A percentile compares a stretch with the other conserved stretches of the same genome.
phyloP scores from a whole-genome alignment of 164 flowering plant genomes.

The Stephania japonica region DNA sequence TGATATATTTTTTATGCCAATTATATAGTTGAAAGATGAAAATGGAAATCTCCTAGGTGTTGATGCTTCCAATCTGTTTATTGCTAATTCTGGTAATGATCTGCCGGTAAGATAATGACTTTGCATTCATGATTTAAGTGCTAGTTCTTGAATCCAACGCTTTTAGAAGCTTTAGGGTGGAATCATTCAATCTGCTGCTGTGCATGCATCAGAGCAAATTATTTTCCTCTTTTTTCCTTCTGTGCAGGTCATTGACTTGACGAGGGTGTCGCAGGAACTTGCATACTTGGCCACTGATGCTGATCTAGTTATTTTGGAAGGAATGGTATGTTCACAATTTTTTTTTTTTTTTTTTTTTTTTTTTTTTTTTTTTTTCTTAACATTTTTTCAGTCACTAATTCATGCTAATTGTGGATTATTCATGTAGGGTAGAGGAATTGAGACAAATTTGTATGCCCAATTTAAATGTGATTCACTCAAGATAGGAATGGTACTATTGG shows the following conservation, averaged over 20 bases:
- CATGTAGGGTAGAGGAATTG: conserved; percentile 94
- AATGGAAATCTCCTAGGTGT: conserved; percentile 75
- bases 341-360: too few relatives aligned
- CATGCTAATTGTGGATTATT: background rate
- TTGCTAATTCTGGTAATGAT: conserved; percentile 96
- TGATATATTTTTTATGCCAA: conserved; percentile 12
- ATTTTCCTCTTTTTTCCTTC: background rate
- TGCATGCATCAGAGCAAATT: background rate
- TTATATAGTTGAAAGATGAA: conserved; percentile 79
- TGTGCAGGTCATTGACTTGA: conserved; percentile 84
- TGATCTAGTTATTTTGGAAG: conserved; percentile 87
- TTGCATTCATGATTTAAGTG: background rate
- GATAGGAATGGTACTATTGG: conserved; percentile 78
- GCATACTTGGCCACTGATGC: conserved; percentile 83
- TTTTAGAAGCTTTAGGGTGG: background rate
- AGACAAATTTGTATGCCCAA: conserved; percentile 92
- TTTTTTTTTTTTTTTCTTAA: too few relatives aligned
- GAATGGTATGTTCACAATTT: conserved; percentile 60
- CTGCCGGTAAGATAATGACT: conserved; percentile 66
- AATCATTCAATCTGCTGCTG: too few relatives aligned
- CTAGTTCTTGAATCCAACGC: background rate
- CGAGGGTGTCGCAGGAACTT: conserved; percentile 78
- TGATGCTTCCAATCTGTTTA: conserved; percentile 71
- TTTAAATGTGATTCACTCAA: conserved; percentile 92
- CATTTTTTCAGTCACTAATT: background rate